phyloP scores from a whole-genome alignment of 768 basidiomycete genomes.

The Basidioascus undulatus region DNA sequence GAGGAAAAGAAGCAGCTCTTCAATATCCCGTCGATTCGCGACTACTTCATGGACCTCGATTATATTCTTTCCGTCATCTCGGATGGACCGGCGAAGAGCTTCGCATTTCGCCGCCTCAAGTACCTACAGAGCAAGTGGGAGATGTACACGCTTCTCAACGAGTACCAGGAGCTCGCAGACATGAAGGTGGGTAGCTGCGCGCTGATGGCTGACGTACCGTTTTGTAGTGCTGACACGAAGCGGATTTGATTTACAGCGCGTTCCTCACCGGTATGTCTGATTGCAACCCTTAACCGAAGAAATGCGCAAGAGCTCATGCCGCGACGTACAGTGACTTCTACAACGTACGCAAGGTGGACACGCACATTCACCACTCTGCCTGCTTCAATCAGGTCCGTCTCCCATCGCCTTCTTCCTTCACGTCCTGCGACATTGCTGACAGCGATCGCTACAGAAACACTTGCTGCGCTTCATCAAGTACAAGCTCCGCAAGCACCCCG shows the following conservation, averaged over 20 bases:
- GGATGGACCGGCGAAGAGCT: conserved; percentile 87
- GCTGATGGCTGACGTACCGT: neutral
- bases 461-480: conserved; percentile 91
- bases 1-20: conserved; percentile 37
- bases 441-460: too few species aligned
- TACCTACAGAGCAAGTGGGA: conserved; percentile 84
- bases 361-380: conserved; percentile 94
- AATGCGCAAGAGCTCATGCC: neutral
- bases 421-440: too few species aligned
- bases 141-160: conserved; percentile 76
- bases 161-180: conserved; percentile 75
- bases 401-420: too few species aligned
- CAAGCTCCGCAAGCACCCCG: conserved; percentile 75
- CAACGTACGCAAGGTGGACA: conserved; percentile 92
- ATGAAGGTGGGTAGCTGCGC: conserved; percentile 53
- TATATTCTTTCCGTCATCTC: conserved; percentile 71
- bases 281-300: neutral
- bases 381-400: conserved; percentile 99
- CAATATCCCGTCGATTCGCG: conserved; percentile 59
- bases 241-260: conserved; percentile 24
- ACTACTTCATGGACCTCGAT: conserved; percentile 92
- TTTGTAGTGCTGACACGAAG: neutral
- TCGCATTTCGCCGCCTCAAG: conserved; percentile 72
- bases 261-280: conserved; percentile 49
- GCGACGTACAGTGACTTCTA: conserved; percentile 63